Conservation (phyloP, 257 asterid genomes). For the Rehmannia glutinosa region DNA sequence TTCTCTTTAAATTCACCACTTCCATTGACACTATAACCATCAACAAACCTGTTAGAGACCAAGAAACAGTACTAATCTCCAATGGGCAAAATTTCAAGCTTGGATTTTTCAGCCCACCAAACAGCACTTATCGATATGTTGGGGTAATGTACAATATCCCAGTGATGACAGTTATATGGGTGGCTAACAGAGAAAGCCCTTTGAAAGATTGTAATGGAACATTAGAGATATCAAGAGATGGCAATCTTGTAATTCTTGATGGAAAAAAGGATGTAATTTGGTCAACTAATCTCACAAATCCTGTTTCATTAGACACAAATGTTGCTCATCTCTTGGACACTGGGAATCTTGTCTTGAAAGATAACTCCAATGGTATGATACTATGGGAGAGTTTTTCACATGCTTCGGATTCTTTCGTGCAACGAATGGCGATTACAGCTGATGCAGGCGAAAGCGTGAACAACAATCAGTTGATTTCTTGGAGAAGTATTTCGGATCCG, state of each 20-base stretch:
- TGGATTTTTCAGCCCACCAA: constrained; percentile 47
- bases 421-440: not conserved
- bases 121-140: constrained; percentile 27
- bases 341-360: constrained; percentile 37
- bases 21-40: constrained; percentile 21
- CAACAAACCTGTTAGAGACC: constrained; percentile 25
- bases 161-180: constrained; percentile 41
- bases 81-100: constrained; percentile 25
- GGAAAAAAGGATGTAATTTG: constrained; percentile 28
- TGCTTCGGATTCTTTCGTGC: constrained; percentile 1
- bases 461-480: constrained; percentile 23
- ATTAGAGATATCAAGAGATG: constrained; percentile 21
- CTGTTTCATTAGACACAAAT: constrained; percentile 21
- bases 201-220: constrained; percentile 19
- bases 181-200: constrained; percentile 50
- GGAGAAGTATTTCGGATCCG: constrained; percentile 49
- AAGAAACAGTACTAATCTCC: constrained; percentile 38
- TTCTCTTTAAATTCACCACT: not conserved
- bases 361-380: not conserved
- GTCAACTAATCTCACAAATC: constrained; percentile 30
- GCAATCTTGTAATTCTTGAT: constrained; percentile 39
- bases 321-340: too few species aligned
- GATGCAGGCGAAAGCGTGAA: not conserved
- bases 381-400: constrained; percentile 20
- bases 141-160: constrained; percentile 41